A percentile compares a stretch with the other conserved stretches of the same genome.
phyloP scores from a whole-genome alignment of 148 eudicot species.

The Amaranthus palmeri region DNA sequence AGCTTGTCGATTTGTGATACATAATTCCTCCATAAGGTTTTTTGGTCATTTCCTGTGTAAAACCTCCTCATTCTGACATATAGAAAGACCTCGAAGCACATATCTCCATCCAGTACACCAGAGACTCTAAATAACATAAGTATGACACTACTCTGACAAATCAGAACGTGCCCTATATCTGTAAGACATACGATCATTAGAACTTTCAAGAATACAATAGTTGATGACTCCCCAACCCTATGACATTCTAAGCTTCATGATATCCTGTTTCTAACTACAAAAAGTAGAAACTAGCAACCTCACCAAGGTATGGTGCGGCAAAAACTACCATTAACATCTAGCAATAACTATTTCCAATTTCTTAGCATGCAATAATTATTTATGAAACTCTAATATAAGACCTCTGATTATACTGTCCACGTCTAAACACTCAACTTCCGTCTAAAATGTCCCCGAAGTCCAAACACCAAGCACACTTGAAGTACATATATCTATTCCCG shows the following conservation, averaged over 20 bases:
- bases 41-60: neutral
- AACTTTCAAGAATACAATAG: neutral
- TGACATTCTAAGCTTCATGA: neutral
- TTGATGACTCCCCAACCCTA: neutral
- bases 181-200: neutral
- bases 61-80: neutral
- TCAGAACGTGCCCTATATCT: neutral
- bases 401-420: neutral
- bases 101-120: neutral
- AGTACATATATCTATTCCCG: slow-evolving; percentile 8
- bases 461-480: neutral
- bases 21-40: neutral
- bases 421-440: neutral
- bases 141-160: neutral
- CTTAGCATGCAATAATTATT: neutral
- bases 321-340: neutral
- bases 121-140: neutral
- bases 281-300: neutral
- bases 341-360: neutral
- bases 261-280: neutral
- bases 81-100: neutral
- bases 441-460: neutral
- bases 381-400: neutral
- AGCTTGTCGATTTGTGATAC: neutral
- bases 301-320: neutral